Evolutionary conservation across 768 basidiomycete genomes (phyloP), one percentile per base, ranked within the genome.

Genomic region (Leccinum subgranulosum): DNA sequence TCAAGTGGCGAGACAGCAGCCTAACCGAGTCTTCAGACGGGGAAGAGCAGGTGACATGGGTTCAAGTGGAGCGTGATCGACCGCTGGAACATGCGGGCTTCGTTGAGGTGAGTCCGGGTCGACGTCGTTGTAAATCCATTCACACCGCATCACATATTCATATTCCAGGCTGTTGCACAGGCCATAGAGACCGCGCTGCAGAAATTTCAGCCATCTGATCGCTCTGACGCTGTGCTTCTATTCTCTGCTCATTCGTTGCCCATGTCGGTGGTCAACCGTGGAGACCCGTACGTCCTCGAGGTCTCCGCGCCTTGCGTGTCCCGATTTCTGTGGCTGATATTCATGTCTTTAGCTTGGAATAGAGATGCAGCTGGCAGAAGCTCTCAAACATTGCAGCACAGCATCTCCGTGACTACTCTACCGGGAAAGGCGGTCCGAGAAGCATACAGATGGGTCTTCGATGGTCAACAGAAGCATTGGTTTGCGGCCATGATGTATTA

Each of bases 231-330:
- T 11, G 90, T 96, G 19, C 72, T 99, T 33, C 80, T 98, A 55
- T 98, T 98, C 77, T 98, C 96, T 1, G 97, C 97, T 3, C 97
- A 99, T 68, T 98, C 97, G 6, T 77, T 99, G 43, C 97, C 97
- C 27, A 92, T 99, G 86, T 95, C 94, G 6, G 92, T 98, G 61
- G 94, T 98, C 60, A 98, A 98, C 78, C 93, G 97, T 65, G 97
- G 97, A 43, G 97, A 99, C 75, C 96, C 97, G 11, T 98, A 99
- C 75, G 79, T 97, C 34, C 78, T 92, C 36, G 97, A 99, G 75
- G 97, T 99, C 33, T 92, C 94, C 17, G 90, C 94, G 15, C 87
- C 94, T 14, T 12, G 46, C 17, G 9, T 51, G 12, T 54, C 2
- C 21, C 27, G 33, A 29, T 21, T 11, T 6, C 21, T 5, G 27